These are phyloP conservation scores for Xylaria arbuscula DNA, from an alignment of 2,329 filamentous ascomycete species.

Conservation along the genomic window DNA sequence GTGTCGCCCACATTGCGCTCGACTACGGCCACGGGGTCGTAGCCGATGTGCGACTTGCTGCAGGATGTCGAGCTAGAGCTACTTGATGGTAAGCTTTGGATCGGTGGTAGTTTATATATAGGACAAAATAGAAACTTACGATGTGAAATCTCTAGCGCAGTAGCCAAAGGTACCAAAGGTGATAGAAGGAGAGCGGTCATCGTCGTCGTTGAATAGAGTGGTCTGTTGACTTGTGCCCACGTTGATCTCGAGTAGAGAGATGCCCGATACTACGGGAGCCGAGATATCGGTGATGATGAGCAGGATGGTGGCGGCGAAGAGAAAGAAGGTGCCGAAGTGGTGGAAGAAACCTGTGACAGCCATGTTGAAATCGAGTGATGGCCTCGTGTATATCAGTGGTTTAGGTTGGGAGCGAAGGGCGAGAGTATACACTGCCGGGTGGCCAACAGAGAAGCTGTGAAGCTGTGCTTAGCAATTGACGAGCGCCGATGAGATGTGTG, in stretches of 20 bases:
- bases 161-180: constrained; percentile 61
- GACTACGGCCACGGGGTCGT: constrained; percentile 44
- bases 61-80: constrained; percentile 43
- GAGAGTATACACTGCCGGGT: constrained; percentile 16
- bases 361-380: constrained; percentile 38
- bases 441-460: constrained; percentile 3
- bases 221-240: constrained; percentile 44
- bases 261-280: constrained; percentile 57
- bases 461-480: not conserved
- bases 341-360: constrained; percentile 52
- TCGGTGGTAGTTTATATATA: constrained; percentile 8
- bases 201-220: constrained; percentile 14
- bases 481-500: constrained; percentile 15
- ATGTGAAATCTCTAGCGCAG: constrained; percentile 47
- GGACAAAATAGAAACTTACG: constrained; percentile 37
- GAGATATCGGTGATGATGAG: constrained; percentile 61
- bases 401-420: not conserved
- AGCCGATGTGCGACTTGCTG: constrained; percentile 43
- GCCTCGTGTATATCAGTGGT: not conserved
- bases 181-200: constrained; percentile 42
- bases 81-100: constrained; percentile 7
- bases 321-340: constrained; percentile 58
- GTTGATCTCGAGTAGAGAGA: constrained; percentile 56
- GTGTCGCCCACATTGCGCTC: constrained; percentile 39
- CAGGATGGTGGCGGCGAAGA: constrained; percentile 58